Evolutionary conservation across 768 basidiomycete genomes (phyloP).

Genomic region (Naematelia aurantialba): DNA sequence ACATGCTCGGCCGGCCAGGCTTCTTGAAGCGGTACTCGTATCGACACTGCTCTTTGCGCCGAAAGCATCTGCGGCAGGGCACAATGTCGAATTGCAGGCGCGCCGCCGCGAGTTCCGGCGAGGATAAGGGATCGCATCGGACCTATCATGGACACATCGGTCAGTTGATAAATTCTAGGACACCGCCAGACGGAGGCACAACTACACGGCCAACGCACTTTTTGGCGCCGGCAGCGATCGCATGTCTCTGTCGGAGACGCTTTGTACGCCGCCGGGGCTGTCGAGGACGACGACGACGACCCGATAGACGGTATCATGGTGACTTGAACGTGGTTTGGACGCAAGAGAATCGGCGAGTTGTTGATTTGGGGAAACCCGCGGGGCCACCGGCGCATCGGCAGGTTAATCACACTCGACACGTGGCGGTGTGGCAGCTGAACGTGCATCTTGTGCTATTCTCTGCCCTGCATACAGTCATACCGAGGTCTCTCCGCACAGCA

Average conservation of each 20-base stretch:
- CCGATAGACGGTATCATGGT: neutral
- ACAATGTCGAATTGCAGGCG: neutral
- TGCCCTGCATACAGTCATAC: too few species aligned
- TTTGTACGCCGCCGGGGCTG: neutral
- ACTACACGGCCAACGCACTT: neutral
- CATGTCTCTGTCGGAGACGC: neutral
- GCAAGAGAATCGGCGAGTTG: neutral
- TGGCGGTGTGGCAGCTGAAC: neutral
- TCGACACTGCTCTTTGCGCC: conserved; percentile 8
- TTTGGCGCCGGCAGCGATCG: neutral
- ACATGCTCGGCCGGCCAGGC: conserved; percentile 12
- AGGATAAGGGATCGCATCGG: neutral
- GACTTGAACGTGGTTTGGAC: neutral
- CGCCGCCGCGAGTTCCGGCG: neutral
- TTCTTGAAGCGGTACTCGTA: conserved; percentile 15
- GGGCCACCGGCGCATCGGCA: neutral
- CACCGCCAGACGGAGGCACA: neutral
- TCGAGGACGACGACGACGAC: neutral
- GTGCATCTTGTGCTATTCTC: too few species aligned
- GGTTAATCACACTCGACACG: neutral
- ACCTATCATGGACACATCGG: neutral
- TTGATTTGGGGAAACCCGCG: neutral
- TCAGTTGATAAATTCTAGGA: neutral
- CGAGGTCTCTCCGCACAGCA: too few species aligned
- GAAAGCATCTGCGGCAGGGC: conserved; percentile 8